phyloP scores from a whole-genome alignment of 257 asterid species.

The Rhazya stricta region DNA sequence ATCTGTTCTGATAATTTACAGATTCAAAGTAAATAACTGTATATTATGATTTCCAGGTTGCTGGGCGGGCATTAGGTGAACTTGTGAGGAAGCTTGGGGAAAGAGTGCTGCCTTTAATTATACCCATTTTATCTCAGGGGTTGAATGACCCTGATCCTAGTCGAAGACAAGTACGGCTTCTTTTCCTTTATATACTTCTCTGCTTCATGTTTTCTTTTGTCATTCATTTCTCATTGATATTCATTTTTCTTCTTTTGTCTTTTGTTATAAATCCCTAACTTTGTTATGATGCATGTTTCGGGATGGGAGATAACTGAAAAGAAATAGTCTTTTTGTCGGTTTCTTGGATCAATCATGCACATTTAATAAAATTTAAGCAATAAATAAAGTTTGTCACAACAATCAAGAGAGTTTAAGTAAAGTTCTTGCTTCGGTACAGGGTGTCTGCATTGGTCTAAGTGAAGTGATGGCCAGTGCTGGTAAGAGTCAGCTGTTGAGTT shows the following conservation, averaged over 20 bases:
- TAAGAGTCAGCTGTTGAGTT: constrained; percentile 81
- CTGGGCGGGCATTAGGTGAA: constrained; percentile 95
- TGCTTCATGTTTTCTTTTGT: constrained; percentile 1
- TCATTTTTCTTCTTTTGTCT: neutral
- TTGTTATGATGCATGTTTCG: neutral
- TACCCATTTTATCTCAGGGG: constrained; percentile 90
- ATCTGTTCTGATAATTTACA: neutral
- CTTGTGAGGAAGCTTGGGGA: constrained; percentile 99
- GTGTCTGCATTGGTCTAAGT: constrained; percentile 95
- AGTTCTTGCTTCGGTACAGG: constrained; percentile 41
- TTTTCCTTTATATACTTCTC: constrained; percentile 14
- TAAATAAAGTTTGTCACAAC: neutral
- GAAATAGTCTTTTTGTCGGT: neutral
- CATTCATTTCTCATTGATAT: neutral
- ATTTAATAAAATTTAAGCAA: neutral
- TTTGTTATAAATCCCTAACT: neutral
- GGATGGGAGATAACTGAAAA: constrained; percentile 1
- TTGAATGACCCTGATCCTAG: constrained; percentile 70
- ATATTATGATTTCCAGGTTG: constrained; percentile 53
- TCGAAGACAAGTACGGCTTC: constrained; percentile 79
- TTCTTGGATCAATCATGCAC: neutral
- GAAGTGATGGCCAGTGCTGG: constrained; percentile 99
- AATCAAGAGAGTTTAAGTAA: neutral
- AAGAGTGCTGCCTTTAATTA: constrained; percentile 89
- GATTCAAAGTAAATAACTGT: constrained; percentile 1